A percentile compares a stretch with the other conserved stretches of the same genome.
Evolutionary conservation across 2,329 filamentous ascomycete species (phyloP).

Genomic region (Calcarisporium arbuscula): DNA sequence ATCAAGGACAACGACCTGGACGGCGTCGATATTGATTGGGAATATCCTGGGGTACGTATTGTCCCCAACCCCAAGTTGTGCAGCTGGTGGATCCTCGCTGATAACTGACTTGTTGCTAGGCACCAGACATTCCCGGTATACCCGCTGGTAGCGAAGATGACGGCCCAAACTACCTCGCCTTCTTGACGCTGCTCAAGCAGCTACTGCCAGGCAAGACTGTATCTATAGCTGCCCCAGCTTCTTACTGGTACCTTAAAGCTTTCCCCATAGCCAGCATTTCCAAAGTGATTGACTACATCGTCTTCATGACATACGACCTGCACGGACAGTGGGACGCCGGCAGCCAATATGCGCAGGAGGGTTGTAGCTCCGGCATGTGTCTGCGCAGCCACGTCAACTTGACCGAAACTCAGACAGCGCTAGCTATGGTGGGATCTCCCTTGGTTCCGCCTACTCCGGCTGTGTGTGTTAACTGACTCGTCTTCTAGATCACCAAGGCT

Average conservation of each 20-base stretch:
- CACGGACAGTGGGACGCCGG: slow-evolving; percentile 29
- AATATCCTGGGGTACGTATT: slow-evolving; percentile 21
- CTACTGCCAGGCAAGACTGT: slow-evolving; percentile 17
- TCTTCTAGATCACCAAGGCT: slow-evolving; percentile 29
- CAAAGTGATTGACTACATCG: slow-evolving; percentile 25
- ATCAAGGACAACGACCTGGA: slow-evolving; percentile 28
- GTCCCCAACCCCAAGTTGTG: not conserved
- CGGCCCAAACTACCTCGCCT: slow-evolving; percentile 12
- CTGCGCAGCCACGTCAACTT: slow-evolving; percentile 31
- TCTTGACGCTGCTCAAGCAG: slow-evolving; percentile 7
- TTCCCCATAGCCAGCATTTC: slow-evolving; percentile 20
- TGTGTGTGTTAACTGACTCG: too few relatives aligned
- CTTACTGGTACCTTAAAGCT: slow-evolving; percentile 26
- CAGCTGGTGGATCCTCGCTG: too few relatives aligned
- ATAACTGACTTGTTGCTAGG: too few relatives aligned
- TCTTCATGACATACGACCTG: slow-evolving; percentile 31
- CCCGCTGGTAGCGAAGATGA: slow-evolving; percentile 15
- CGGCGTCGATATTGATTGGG: slow-evolving; percentile 37
- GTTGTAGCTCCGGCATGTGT: slow-evolving; percentile 23
- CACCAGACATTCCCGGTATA: slow-evolving; percentile 20
- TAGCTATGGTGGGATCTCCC: too few relatives aligned
- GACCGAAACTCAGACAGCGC: slow-evolving; percentile 28
- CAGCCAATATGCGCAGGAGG: slow-evolving; percentile 17
- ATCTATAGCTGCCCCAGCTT: slow-evolving; percentile 23
- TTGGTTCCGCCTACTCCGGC: too few relatives aligned